These are phyloP conservation scores for Apiospora pterosperma DNA, from an alignment of 2,329 filamentous ascomycete genomes.

Conservation along the genomic window DNA sequence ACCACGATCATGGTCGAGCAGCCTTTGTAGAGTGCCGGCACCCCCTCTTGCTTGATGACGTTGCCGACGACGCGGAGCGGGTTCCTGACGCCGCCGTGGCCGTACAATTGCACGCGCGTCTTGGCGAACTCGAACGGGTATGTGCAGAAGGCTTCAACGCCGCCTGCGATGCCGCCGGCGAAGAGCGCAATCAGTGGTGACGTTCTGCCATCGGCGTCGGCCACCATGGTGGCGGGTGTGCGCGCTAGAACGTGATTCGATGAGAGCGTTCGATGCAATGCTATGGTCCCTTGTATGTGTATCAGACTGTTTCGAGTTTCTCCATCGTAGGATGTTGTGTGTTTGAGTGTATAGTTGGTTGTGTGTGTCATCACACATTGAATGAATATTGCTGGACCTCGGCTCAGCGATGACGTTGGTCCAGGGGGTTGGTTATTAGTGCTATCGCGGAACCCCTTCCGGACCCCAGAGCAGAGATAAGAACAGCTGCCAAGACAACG, in stretches of 20 bases:
- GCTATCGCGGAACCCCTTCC: neutral
- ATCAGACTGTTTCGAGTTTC: too few relatives aligned
- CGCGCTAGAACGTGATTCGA: too few relatives aligned
- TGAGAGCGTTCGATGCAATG: too few relatives aligned
- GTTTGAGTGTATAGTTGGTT: neutral
- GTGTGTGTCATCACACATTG: neutral
- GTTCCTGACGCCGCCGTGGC: conserved; percentile 40
- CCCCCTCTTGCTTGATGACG: conserved; percentile 54
- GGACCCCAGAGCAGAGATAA: neutral
- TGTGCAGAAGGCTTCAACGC: conserved; percentile 28
- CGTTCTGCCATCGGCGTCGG: conserved; percentile 19
- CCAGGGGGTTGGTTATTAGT: neutral
- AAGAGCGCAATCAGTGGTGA: conserved; percentile 23
- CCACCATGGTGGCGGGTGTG: conserved; percentile 21
- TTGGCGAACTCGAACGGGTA: conserved; percentile 66
- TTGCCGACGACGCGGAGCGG: conserved; percentile 52
- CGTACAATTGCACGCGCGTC: conserved; percentile 53
- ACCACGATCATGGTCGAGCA: conserved; percentile 47
- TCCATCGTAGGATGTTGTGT: neutral
- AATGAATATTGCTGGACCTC: neutral
- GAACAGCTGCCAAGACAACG: neutral
- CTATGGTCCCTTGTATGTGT: too few relatives aligned
- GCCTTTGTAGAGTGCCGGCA: conserved; percentile 57
- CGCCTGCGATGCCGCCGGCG: conserved; percentile 28
- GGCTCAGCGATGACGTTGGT: neutral